Evolutionary conservation across 257 asterid genomes (phyloP).

Genomic region (Ocimum tenuiflorum): DNA sequence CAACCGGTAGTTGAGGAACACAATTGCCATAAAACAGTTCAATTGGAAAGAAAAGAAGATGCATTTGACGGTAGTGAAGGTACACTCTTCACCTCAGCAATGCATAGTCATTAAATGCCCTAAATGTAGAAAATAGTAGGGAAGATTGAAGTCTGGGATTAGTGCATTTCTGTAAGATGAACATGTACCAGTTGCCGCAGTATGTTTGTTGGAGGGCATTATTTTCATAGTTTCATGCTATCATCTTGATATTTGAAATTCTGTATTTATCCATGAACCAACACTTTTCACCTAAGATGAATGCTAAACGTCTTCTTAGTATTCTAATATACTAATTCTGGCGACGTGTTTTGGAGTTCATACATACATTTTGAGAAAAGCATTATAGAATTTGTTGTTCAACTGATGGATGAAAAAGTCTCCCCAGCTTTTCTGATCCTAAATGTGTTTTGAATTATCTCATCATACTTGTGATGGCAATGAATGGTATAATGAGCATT

Average conservation of each 20-base stretch:
- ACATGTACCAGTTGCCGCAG: background rate
- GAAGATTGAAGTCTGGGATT: background rate
- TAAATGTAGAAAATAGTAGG: background rate
- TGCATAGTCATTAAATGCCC: background rate
- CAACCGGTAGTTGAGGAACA: conserved; percentile 7
- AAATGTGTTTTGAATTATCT: background rate
- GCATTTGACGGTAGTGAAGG: conserved; percentile 33
- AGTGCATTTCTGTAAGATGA: background rate
- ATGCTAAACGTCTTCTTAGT: background rate
- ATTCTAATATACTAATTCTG: background rate
- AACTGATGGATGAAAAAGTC: background rate
- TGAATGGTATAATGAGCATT: too few species aligned
- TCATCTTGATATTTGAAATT: background rate
- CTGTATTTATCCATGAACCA: background rate
- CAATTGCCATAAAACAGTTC: conserved; percentile 5
- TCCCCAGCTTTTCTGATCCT: conserved; percentile 2
- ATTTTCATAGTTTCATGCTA: background rate
- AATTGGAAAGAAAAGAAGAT: conserved; percentile 18
- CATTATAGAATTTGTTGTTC: background rate
- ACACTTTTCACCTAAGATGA: background rate
- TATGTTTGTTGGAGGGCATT: background rate
- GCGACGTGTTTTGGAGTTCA: background rate
- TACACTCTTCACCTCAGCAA: conserved; percentile 8
- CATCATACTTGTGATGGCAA: too few species aligned
- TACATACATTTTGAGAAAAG: background rate